Evolutionary conservation across 306 rosid species (phyloP).

Genomic region (Ormosia semicastrata): DNA sequence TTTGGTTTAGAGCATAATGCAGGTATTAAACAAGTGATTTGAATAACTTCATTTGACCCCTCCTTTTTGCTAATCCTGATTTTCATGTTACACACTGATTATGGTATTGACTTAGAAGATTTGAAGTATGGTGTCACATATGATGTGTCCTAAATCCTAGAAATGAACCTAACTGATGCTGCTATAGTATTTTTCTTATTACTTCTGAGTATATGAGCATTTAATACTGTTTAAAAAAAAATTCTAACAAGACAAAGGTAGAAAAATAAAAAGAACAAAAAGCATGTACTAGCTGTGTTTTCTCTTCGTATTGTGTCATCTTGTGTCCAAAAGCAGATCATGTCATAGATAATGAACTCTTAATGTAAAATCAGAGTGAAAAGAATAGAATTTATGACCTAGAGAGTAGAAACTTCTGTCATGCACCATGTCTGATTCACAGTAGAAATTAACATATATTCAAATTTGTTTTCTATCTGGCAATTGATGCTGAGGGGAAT

Average conservation of each 20-base stretch:
- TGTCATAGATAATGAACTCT: too few relatives aligned
- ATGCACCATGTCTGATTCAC: too few relatives aligned
- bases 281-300: background rate
- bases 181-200: background rate
- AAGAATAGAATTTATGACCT: too few relatives aligned
- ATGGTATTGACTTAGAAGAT: background rate
- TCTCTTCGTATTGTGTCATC: background rate
- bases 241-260: background rate
- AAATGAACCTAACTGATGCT: background rate
- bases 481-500: too few relatives aligned
- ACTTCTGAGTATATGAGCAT: background rate
- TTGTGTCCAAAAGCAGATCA: too few relatives aligned
- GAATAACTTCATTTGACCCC: background rate
- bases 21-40: background rate
- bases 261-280: background rate
- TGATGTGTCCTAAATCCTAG: background rate
- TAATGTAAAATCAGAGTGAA: too few relatives aligned
- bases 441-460: too few relatives aligned
- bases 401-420: too few relatives aligned
- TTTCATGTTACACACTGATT: background rate
- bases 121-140: background rate
- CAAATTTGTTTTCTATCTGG: too few relatives aligned
- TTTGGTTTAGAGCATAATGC: background rate
- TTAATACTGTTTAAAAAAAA: background rate
- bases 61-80: background rate